These are phyloP conservation scores for Eremochloa ophiuroides DNA, from an alignment of 176 grass and related monocot genomes.

Conservation along the genomic window DNA sequence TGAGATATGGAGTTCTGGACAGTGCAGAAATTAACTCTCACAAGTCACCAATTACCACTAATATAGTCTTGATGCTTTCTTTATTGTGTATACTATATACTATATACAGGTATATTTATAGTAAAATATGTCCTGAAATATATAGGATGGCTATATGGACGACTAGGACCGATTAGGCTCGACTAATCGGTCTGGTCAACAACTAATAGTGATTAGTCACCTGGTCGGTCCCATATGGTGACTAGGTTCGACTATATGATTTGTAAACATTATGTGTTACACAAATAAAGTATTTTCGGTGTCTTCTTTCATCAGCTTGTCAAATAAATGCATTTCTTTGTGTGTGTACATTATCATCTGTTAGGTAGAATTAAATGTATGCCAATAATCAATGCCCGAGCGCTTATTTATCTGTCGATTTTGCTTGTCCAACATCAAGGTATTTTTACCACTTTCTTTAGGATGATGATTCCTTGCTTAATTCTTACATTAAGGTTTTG, in stretches of 20 bases:
- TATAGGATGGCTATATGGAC: background rate
- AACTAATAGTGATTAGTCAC: background rate
- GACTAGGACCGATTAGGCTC: background rate
- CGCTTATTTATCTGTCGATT: background rate
- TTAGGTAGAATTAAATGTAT: slow-evolving; percentile 17
- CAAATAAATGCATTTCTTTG: background rate
- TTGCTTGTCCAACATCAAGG: background rate
- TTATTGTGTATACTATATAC: background rate
- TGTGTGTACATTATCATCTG: slow-evolving; percentile 15
- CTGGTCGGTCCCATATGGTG: background rate
- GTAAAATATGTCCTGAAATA: background rate
- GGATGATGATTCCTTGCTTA: background rate
- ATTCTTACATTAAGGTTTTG: slow-evolving; percentile 20
- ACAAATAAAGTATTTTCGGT: background rate
- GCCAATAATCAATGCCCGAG: background rate
- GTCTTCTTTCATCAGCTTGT: slow-evolving; percentile 11
- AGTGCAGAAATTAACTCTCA: too few species aligned
- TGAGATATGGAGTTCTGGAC: too few species aligned
- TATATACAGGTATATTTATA: background rate
- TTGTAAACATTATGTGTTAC: background rate
- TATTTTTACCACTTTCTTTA: background rate
- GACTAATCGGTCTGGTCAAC: background rate
- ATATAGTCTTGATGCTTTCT: background rate
- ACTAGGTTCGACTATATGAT: background rate
- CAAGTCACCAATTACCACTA: background rate